Base-by-base conservation (phyloP, 192 early-diverging fungal species). In the Coemansia nantahalensis region DNA sequence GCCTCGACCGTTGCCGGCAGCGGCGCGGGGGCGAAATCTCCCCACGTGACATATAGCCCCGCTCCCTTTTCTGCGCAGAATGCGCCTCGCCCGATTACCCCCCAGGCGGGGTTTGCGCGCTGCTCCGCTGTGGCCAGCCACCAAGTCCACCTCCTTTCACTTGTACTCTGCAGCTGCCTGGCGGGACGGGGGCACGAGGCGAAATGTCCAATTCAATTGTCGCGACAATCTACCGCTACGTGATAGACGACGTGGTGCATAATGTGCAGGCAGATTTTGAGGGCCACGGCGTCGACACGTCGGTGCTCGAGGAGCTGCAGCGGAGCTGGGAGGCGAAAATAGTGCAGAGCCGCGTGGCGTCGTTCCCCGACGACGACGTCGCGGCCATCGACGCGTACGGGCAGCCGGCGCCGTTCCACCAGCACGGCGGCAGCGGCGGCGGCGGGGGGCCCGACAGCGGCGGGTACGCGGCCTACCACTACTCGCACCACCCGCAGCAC, bases 181-280 rank as follows among this genome's bases (percentile, higher is more conserved):
- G n/a, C n/a, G n/a, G n/a, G n/a, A n/a, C n/a, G n/a, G n/a, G n/a
- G n/a, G n/a, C n/a, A n/a, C n/a, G 31, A 11, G 31, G 31, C 23
- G 38, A 16, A 51, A 75, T 76, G 72, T 76, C 72, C 19, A 76
- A 76, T 35, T 59, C 72, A 10, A 66, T 76, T 56, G 72, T 76
- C 13, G 72, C 72, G 11, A 56, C 65, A 63, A 68, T 90, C 38
- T 98, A 98, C 70, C 79, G 81, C 33, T 85, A 84, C 59, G 89
- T 98, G 36, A 95, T 98, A 55, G 86, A 90, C 72, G 92, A 98
- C 54, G 95, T 98, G 39, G 89, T 94, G 51, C 81, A 84, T 45
- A 88, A 93, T 57, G 85, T 92, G 21, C 83, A 84, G 34, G 77
- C 79, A 13, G 87, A 93, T 34, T 98, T 96, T 83, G 88, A 89